Evolutionary conservation across 2,329 filamentous ascomycete genomes (phyloP), one percentile per base, ranked within the genome.

Genomic region (Drechslera avenae): DNA sequence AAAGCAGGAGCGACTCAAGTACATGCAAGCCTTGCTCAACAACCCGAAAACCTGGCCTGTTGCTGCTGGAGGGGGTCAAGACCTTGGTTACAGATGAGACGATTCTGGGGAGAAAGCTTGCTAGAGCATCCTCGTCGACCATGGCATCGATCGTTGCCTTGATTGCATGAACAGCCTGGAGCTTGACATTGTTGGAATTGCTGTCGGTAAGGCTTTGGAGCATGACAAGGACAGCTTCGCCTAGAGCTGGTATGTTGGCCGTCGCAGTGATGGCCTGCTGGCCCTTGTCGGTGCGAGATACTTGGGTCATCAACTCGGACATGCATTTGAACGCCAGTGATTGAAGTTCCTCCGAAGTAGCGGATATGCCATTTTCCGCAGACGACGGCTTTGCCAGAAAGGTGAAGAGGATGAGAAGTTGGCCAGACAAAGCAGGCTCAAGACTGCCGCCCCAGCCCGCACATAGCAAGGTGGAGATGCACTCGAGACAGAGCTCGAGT

Each of bases 71-170:
- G 0, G 85, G 85, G 4, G 88, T 87, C 42, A 96, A 75, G 0
- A 91, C 77, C 64, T 88, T 92, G 2, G 88, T 86, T 18, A 99
- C 76, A 1, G 86, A 85, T 3, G 94, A 97, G 0, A 96, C 84
- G 0, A 90, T 90, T 8, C 92, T 91, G 0, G 95, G 94, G 34
- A 97, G 79, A 65, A 99, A 94, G 54, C 84, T 92, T 8, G 91
- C 90, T 48, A 96, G 78, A 2, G 89, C 85, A n/a, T 88, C 82
- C 39, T 82, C 83, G 63, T 94, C 88, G 44, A 82, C 85, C 35
- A 96, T 80, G 17, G 85, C 83, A 5, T 72, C 66, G 57, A 86
- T 83, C 6, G 94, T 75, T 0, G 83, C 76, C 42, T 83, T 75
- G 2, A 97, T 69, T 5, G 88, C 85, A 10, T 78, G 73, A 3